These are phyloP conservation scores for Polychaeton citri DNA, from an alignment of 2,329 filamentous ascomycete genomes.

Conservation along the genomic window DNA sequence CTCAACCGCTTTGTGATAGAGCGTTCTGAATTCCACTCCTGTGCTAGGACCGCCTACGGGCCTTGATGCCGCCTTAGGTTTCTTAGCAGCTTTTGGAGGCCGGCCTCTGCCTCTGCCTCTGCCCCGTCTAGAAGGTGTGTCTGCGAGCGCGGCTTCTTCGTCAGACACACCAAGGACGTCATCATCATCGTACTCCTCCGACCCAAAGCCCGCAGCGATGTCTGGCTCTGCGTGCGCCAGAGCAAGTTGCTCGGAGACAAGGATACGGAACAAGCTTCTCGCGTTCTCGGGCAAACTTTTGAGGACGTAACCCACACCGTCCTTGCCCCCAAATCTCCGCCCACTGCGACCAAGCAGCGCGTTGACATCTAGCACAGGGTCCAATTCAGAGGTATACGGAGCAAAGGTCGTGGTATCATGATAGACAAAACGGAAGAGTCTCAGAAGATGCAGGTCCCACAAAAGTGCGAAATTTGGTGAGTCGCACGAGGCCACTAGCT, in stretches of 20 bases:
- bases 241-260: constrained; percentile 73
- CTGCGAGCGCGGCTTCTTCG: constrained; percentile 20
- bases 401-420: constrained; percentile 90
- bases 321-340: constrained; percentile 69
- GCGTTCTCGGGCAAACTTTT: constrained; percentile 87
- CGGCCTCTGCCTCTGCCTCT: constrained; percentile 8
- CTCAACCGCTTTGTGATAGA: constrained; percentile 92
- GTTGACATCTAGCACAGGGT: constrained; percentile 83
- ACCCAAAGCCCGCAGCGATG: constrained; percentile 26
- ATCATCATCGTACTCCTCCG: constrained; percentile 16
- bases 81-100: constrained; percentile 6
- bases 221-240: constrained; percentile 38
- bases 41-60: constrained; percentile 20
- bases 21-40: constrained; percentile 75
- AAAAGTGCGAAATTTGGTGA: constrained; percentile 76
- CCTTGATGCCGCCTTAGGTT: constrained; percentile 4
- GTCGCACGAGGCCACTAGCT: constrained; percentile 69
- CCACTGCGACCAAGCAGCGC: constrained; percentile 71
- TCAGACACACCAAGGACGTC: constrained; percentile 13
- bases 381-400: constrained; percentile 58
- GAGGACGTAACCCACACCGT: constrained; percentile 83
- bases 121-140: constrained; percentile 14
- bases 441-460: constrained; percentile 78
- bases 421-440: constrained; percentile 74
- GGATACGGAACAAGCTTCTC: constrained; percentile 67